Conservation (phyloP, 164 flowering plant species). For the Cinnamomum chago region DNA sequence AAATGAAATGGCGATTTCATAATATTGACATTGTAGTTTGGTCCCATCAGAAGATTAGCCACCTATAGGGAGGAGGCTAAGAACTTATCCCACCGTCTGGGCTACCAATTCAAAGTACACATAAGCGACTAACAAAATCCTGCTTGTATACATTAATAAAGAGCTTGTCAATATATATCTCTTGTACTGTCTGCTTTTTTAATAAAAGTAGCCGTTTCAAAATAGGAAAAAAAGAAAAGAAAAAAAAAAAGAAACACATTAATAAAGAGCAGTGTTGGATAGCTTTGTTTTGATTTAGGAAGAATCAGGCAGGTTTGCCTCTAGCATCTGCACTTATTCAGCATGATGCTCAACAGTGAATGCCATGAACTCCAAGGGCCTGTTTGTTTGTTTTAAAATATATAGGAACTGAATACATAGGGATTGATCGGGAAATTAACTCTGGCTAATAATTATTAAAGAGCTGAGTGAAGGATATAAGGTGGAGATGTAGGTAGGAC, state of each 20-base stretch:
- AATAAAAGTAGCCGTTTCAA: too few species aligned
- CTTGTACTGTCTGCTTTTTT: too few species aligned
- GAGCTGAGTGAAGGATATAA: too few species aligned
- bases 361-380: conserved; percentile 38
- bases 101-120: not conserved
- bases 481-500: too few species aligned
- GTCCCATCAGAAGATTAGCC: not conserved
- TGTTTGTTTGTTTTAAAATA: too few species aligned
- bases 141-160: not conserved
- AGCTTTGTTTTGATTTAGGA: not conserved
- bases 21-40: not conserved
- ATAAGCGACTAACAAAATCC: not conserved
- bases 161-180: too few species aligned
- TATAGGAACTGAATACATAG: too few species aligned
- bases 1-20: not conserved
- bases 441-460: too few species aligned
- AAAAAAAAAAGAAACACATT: not conserved
- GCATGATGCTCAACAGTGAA: conserved; percentile 68
- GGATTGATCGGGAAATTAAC: too few species aligned
- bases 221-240: too few species aligned
- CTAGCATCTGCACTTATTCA: conserved; percentile 40
- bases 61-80: not conserved
- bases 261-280: too few species aligned
- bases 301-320: conserved; percentile 42
- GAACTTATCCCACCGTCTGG: not conserved